phyloP scores from a whole-genome alignment of 179 eudicot species.

The Beta corolliflora region DNA sequence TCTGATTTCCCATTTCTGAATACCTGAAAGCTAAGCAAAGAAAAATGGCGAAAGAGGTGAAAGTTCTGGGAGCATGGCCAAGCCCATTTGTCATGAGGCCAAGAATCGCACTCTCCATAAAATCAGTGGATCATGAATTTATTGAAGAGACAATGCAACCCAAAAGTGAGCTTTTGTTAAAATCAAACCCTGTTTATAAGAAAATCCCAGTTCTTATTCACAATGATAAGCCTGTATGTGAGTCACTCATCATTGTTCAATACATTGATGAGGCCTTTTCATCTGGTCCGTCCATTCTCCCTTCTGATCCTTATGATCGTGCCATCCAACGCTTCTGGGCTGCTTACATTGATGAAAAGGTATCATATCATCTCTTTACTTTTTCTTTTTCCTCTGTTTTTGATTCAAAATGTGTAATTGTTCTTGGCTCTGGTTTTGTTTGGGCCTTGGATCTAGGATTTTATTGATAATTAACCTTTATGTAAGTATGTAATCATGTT shows the following conservation, averaged over 20 bases:
- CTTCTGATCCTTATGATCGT: slow-evolving; percentile 52
- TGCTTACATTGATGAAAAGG: slow-evolving; percentile 52
- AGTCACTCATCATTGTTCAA: slow-evolving; percentile 41
- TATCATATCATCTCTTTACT: slow-evolving; percentile 1
- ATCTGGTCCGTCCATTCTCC: slow-evolving; percentile 35
- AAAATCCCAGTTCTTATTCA: too few relatives aligned
- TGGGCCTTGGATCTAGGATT: too few relatives aligned
- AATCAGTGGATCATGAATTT: slow-evolving; percentile 45
- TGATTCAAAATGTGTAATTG: too few relatives aligned
- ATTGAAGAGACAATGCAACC: slow-evolving; percentile 25
- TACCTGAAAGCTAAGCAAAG: too few relatives aligned
- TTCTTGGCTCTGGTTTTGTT: too few relatives aligned
- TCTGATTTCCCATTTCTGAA: too few relatives aligned
- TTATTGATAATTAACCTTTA: too few relatives aligned
- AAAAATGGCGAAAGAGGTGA: slow-evolving; percentile 37
- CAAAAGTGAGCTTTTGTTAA: slow-evolving; percentile 45
- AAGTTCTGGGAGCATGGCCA: slow-evolving; percentile 39
- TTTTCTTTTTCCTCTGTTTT: too few relatives aligned
- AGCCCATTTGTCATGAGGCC: slow-evolving; percentile 49
- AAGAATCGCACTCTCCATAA: slow-evolving; percentile 33
- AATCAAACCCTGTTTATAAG: too few relatives aligned
- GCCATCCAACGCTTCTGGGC: slow-evolving; percentile 56
- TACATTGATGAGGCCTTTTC: slow-evolving; percentile 51
- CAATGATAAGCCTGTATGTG: too few relatives aligned
- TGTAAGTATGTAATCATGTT: too few relatives aligned